A percentile compares a stretch with the other conserved stretches of the same genome.
Evolutionary conservation across 805 yeast species (phyloP).

Genomic region (Nakazawaea molendinolei): DNA sequence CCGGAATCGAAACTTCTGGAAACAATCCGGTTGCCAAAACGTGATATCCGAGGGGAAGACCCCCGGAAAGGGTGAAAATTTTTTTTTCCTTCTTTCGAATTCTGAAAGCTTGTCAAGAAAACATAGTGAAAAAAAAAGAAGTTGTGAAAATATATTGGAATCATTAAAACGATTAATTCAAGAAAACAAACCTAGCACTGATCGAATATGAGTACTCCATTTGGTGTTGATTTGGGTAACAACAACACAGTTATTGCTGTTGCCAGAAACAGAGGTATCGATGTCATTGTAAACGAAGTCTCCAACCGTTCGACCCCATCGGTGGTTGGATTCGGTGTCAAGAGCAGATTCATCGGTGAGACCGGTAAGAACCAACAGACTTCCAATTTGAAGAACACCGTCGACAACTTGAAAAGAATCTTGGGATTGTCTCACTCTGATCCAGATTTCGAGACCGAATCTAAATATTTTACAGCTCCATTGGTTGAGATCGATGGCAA

Average conservation of each 20-base stretch:
- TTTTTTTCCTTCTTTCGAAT: too few relatives aligned
- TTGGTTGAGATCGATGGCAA: conserved; percentile 67
- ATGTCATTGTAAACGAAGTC: conserved; percentile 95
- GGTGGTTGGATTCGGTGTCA: conserved; percentile 81
- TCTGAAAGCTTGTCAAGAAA: too few relatives aligned
- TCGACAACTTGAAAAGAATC: conserved; percentile 88
- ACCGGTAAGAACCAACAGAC: conserved; percentile 94
- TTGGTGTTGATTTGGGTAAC: conserved; percentile 98
- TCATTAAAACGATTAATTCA: too few relatives aligned
- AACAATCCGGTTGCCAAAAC: too few relatives aligned
- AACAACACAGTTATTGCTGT: conserved; percentile 89
- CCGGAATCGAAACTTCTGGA: too few relatives aligned
- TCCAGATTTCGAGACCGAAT: conserved; percentile 73
- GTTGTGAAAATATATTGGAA: neutral
- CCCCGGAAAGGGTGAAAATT: too few relatives aligned
- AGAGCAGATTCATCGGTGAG: conserved; percentile 92
- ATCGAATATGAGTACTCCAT: conserved; percentile 74
- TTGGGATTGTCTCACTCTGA: conserved; percentile 71
- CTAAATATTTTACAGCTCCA: conserved; percentile 65
- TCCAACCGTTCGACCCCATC: conserved; percentile 95
- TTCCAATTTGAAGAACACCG: conserved; percentile 94
- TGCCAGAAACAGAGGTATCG: conserved; percentile 98
- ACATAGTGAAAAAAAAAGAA: too few relatives aligned
- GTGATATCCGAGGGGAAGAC: too few relatives aligned
- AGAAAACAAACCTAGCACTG: too few relatives aligned